Conservation (phyloP, 305 asterid species). For the Solanum aculeatissimum region DNA sequence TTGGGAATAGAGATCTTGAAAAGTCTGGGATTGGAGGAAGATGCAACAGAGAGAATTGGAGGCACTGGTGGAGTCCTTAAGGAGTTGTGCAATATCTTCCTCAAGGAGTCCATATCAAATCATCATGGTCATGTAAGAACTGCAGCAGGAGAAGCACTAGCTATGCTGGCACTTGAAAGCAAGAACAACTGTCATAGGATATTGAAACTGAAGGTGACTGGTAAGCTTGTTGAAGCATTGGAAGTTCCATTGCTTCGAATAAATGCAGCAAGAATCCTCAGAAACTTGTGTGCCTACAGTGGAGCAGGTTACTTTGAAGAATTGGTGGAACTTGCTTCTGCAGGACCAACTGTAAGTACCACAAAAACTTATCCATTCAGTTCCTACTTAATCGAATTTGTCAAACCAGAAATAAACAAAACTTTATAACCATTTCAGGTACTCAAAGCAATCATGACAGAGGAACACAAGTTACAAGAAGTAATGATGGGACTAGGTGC, state of each 20-base stretch:
- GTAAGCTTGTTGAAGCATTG: constrained; percentile 39
- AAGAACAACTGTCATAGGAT: constrained; percentile 35
- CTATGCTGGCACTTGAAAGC: constrained; percentile 72
- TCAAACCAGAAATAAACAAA: not conserved
- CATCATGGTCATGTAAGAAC: constrained; percentile 30
- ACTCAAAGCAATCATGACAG: constrained; percentile 64
- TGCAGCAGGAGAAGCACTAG: constrained; percentile 80
- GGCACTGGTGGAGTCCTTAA: constrained; percentile 72
- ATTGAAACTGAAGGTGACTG: constrained; percentile 30
- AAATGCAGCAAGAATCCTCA: constrained; percentile 55
- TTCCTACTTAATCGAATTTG: not conserved
- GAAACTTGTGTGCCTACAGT: constrained; percentile 64
- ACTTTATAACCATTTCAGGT: constrained; percentile 29
- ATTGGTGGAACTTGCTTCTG: constrained; percentile 33
- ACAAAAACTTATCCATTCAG: not conserved
- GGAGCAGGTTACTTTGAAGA: constrained; percentile 42
- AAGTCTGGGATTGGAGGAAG: constrained; percentile 63
- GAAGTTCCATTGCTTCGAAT: constrained; percentile 42
- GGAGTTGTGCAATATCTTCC: constrained; percentile 52
- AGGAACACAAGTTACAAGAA: constrained; percentile 71
- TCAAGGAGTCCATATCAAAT: constrained; percentile 26
- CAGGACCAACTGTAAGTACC: constrained; percentile 64
- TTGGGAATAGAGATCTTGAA: constrained; percentile 69
- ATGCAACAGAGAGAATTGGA: constrained; percentile 78
- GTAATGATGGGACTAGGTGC: constrained; percentile 84